Evolutionary conservation across 164 flowering plant species (phyloP).

Genomic region (Magnolia sinica): DNA sequence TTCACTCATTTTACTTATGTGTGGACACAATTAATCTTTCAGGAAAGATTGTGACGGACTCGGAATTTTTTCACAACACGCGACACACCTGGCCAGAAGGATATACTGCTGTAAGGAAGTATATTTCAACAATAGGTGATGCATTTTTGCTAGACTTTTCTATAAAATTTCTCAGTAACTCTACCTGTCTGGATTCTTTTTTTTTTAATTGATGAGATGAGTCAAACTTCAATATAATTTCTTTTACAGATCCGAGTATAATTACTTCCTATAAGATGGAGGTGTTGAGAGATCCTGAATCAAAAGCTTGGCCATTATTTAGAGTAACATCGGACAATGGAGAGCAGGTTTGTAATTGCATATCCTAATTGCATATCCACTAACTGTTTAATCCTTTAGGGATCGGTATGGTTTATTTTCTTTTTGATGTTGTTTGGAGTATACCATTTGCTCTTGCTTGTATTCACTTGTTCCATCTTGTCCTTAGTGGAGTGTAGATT

Average conservation of each 20-base stretch:
- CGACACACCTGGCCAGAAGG: constrained; percentile 67
- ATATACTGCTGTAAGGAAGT: constrained; percentile 68
- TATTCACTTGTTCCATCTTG: too few species aligned
- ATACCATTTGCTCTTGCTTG: background rate
- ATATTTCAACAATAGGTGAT: constrained; percentile 49
- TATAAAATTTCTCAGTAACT: too few species aligned
- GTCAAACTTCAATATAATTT: background rate
- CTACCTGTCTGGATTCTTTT: background rate
- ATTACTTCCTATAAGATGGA: constrained; percentile 62
- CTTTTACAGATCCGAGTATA: constrained; percentile 42
- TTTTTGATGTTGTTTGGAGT: background rate
- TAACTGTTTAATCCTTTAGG: background rate
- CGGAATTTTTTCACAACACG: constrained; percentile 51
- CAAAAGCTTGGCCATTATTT: constrained; percentile 60
- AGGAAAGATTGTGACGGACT: constrained; percentile 69
- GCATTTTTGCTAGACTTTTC: background rate
- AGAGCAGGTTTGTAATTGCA: constrained; percentile 48
- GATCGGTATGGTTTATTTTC: background rate
- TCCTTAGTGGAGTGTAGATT: too few species aligned
- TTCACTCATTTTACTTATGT: background rate
- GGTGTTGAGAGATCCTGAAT: constrained; percentile 61
- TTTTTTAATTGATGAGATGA: background rate
- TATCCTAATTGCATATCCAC: background rate
- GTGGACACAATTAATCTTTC: constrained; percentile 20
- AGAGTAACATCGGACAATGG: constrained; percentile 63